Conservation (phyloP, 1,139 yeast genomes). For the Arxiozyma slooffiae region DNA sequence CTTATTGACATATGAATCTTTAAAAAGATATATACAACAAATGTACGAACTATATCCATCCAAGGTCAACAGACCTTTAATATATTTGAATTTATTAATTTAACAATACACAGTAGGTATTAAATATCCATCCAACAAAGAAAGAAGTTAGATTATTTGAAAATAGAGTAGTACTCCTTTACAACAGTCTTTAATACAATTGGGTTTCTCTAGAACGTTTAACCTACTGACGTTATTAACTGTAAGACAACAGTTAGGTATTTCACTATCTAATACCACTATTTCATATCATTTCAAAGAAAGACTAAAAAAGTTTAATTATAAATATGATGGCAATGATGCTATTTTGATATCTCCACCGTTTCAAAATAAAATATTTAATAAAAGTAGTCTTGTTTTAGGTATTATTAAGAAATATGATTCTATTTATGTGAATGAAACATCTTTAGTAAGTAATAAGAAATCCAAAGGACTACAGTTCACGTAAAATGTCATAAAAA, state of each 20-base stretch:
- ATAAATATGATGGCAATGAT: background rate
- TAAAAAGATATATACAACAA: conserved; percentile 57
- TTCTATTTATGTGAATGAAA: conserved; percentile 33
- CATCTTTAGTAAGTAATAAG: background rate
- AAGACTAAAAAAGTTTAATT: background rate
- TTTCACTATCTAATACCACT: background rate
- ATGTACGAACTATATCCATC: conserved; percentile 64
- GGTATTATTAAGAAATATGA: conserved; percentile 38
- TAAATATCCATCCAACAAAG: conserved; percentile 91
- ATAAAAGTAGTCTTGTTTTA: background rate
- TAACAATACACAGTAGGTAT: conserved; percentile 73
- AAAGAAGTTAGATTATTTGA: conserved; percentile 78
- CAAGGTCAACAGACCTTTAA: conserved; percentile 69
- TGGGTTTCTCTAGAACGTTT: conserved; percentile 63
- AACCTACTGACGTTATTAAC: conserved; percentile 44
- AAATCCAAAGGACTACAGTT: background rate
- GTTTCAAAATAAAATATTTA: background rate
- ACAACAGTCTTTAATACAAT: conserved; percentile 43
- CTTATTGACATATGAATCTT: conserved; percentile 71
- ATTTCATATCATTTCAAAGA: background rate
- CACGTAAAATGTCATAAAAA: background rate
- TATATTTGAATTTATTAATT: conserved; percentile 59
- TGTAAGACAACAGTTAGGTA: conserved; percentile 7
- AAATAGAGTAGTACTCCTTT: conserved; percentile 44
- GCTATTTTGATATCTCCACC: background rate